Base-by-base conservation (phyloP, 2,329 filamentous ascomycete genomes). In the Stachybotrys chartarum region DNA sequence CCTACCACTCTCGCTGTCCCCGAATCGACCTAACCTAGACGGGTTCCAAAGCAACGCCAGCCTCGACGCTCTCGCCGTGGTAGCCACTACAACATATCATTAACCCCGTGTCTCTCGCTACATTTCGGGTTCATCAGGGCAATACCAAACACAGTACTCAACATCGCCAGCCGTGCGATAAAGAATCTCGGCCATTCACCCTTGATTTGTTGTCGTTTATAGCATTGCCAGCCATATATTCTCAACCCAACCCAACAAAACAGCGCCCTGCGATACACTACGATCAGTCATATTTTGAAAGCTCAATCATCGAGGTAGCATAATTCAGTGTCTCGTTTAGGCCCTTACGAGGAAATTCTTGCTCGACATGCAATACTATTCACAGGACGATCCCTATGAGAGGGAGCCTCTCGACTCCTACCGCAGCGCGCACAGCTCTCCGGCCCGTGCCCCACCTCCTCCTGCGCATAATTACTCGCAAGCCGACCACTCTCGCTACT, bases 321-420 rank as follows among this genome's bases (percentile, higher is more conserved):
- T 24, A 24, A 24, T 24, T 24, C 24, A 24, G 24, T 24, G 24
- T 24, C 24, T 24, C 24, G 24, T 24, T 24, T 24, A 24, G 4
- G 24, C 24, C 24, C 2, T 24, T 24, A 3, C 24, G 24, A 24
- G 24, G 24, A 4, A 24, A 24, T 24, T 24, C 24, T 14, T 42
- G 35, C 35, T n/a, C 61, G 56, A 53, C 59, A 73, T 73, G 70
- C 63, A 67, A 61, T 64, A 66, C 56, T 67, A 70, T 63, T 51
- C 56, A 24, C 58, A 57, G 18, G 60, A 64, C 51, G 67, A 70
- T 57, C 64, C 64, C 35, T 68, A 67, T 57, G 70, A 73, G 64
- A 68, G 68, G 61, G 67, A 72, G 45, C 68, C 68, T 55, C 65
- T 72, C 50, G 70, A 69, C 47, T 61, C 61, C 52, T 48, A 54